Percentiles rank a stretch among this genome's conserved stretches.
Conservation (phyloP, 2,329 filamentous ascomycete genomes). For the Diplodia corticola region DNA sequence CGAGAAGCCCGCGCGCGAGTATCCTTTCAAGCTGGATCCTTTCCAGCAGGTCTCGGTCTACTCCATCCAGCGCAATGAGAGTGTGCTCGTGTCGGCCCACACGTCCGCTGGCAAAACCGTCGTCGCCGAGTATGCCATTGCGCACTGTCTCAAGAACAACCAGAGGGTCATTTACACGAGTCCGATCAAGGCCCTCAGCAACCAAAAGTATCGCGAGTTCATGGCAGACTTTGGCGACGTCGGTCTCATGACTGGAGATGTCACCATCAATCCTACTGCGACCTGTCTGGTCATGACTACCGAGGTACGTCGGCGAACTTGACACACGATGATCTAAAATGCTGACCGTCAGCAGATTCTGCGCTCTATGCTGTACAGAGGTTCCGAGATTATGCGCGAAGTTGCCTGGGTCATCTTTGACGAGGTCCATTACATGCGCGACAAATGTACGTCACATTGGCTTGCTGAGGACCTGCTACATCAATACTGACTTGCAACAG, state of each 20-base stretch:
- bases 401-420: slow-evolving; percentile 98
- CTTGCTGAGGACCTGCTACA: not conserved
- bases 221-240: slow-evolving; percentile 94
- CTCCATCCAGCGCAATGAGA: slow-evolving; percentile 94
- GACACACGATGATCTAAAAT: too few relatives aligned
- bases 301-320: slow-evolving; percentile 49
- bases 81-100: slow-evolving; percentile 93
- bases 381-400: slow-evolving; percentile 99
- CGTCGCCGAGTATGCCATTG: slow-evolving; percentile 96
- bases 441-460: slow-evolving; percentile 59
- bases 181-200: slow-evolving; percentile 97
- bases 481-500: slow-evolving; percentile 32
- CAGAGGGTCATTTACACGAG: slow-evolving; percentile 99
- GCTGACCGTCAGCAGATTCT: slow-evolving; percentile 61
- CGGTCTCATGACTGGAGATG: slow-evolving; percentile 97
- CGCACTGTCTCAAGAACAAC: slow-evolving; percentile 94
- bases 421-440: slow-evolving; percentile 97
- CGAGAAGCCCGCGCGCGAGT: slow-evolving; percentile 78
- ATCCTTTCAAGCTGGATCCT: slow-evolving; percentile 89
- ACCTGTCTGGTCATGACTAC: slow-evolving; percentile 99
- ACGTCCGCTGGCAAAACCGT: slow-evolving; percentile 98
- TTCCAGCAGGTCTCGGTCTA: slow-evolving; percentile 95
- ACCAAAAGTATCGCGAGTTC: slow-evolving; percentile 98
- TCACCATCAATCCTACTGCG: slow-evolving; percentile 97
- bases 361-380: slow-evolving; percentile 95